Conservation (phyloP, 2,329 filamentous ascomycete genomes). For the Stemphylium vesicarium region DNA sequence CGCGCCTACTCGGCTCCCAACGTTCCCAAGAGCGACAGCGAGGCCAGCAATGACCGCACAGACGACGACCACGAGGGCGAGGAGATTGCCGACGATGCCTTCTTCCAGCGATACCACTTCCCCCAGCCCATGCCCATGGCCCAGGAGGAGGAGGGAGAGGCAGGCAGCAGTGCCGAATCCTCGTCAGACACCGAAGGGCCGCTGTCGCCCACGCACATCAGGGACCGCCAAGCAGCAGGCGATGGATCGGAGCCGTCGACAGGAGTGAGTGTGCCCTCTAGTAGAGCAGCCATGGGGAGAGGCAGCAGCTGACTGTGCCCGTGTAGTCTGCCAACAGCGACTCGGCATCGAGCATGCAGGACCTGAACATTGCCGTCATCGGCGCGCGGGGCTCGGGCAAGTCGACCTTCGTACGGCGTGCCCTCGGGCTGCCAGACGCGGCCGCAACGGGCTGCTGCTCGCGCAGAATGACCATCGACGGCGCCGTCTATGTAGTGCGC, state of each 20-base stretch:
- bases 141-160: slow-evolving; percentile 17
- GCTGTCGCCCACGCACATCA: slow-evolving; percentile 44
- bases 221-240: slow-evolving; percentile 27
- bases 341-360: slow-evolving; percentile 50
- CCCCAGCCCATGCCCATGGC: slow-evolving; percentile 27
- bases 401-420: slow-evolving; percentile 64
- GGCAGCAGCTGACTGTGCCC: slow-evolving; percentile 24
- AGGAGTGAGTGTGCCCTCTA: slow-evolving; percentile 27
- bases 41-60: slow-evolving; percentile 44
- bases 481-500: slow-evolving; percentile 62
- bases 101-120: slow-evolving; percentile 52
- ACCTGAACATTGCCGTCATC: slow-evolving; percentile 65
- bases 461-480: slow-evolving; percentile 64
- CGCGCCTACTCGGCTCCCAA: slow-evolving; percentile 49
- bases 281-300: too few species aligned
- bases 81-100: slow-evolving; percentile 48
- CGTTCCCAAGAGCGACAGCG: slow-evolving; percentile 36
- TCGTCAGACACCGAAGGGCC: slow-evolving; percentile 49
- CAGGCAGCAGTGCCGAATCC: slow-evolving; percentile 35
- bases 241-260: slow-evolving; percentile 31
- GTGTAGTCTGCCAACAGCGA: slow-evolving; percentile 38
- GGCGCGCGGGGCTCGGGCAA: slow-evolving; percentile 63
- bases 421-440: slow-evolving; percentile 59
- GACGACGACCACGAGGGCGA: slow-evolving; percentile 65
- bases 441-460: slow-evolving; percentile 52